These are phyloP conservation scores for Calendula officinalis DNA, from an alignment of 129 eudicot species.

Conservation along the genomic window DNA sequence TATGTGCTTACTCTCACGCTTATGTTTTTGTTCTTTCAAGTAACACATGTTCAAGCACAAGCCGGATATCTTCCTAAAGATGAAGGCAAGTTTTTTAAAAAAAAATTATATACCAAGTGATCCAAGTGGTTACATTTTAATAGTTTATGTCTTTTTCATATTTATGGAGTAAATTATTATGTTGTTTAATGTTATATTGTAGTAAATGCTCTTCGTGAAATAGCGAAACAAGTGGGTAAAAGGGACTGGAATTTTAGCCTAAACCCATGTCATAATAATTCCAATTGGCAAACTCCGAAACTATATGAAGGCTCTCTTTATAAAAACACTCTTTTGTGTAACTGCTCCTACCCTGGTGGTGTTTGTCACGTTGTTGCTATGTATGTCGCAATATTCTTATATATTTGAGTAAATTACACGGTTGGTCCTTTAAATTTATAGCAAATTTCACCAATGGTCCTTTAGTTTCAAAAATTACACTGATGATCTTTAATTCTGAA, in stretches of 20 bases:
- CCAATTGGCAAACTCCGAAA: constrained; percentile 35
- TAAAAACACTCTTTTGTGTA: constrained; percentile 39
- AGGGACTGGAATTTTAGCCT: constrained; percentile 48
- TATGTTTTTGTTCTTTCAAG: constrained; percentile 1
- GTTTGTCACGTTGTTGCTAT: constrained; percentile 37
- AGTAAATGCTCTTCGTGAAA: constrained; percentile 42
- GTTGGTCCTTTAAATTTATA: too few species aligned
- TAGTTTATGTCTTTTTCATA: neutral
- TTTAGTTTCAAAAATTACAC: too few species aligned
- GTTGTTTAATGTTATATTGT: constrained; percentile 5
- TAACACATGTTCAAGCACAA: constrained; percentile 26
- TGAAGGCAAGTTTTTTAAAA: constrained; percentile 29
- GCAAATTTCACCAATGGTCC: too few species aligned
- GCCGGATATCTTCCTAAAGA: constrained; percentile 29
- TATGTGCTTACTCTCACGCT: constrained; percentile 3
- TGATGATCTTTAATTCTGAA: too few species aligned
- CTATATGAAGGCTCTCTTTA: constrained; percentile 12
- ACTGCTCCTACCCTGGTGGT: constrained; percentile 28
- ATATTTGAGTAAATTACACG: too few species aligned
- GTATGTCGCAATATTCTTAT: constrained; percentile 26
- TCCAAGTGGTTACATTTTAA: neutral
- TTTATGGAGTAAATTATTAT: neutral
- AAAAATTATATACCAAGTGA: neutral
- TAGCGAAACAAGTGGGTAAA: constrained; percentile 46
- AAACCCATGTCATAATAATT: constrained; percentile 41